These are phyloP conservation scores for Ophiocordyceps robertsii DNA, from an alignment of 2,329 filamentous ascomycete species.

Conservation along the genomic window DNA sequence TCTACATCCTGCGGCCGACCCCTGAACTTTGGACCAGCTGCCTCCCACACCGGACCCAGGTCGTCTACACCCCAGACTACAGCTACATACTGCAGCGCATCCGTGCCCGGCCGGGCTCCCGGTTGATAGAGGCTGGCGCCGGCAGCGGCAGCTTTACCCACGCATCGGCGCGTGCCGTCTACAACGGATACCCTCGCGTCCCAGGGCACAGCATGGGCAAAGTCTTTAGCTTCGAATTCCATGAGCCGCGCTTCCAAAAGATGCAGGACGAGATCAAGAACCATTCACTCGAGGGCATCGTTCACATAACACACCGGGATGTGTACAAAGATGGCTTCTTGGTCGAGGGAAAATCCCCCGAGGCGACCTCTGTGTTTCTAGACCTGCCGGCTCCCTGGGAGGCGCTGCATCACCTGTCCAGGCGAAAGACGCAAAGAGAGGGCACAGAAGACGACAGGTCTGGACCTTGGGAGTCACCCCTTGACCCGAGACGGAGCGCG, in stretches of 20 bases:
- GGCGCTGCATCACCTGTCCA: constrained; percentile 61
- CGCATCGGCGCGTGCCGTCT: constrained; percentile 62
- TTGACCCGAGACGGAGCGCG: constrained; percentile 59
- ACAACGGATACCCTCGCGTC: constrained; percentile 50
- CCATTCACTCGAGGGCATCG: constrained; percentile 51
- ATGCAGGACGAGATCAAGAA: constrained; percentile 56
- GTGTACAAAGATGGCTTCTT: constrained; percentile 66
- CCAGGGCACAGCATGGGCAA: constrained; percentile 40
- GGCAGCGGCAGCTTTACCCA: constrained; percentile 79
- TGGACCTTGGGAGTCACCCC: constrained; percentile 37
- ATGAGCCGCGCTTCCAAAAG: constrained; percentile 56
- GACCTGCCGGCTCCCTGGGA: constrained; percentile 74
- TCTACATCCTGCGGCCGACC: constrained; percentile 66
- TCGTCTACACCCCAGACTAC: constrained; percentile 79
- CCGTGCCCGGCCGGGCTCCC: constrained; percentile 57
- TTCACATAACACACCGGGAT: constrained; percentile 64
- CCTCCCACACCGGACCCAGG: constrained; percentile 69
- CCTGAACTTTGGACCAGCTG: constrained; percentile 74
- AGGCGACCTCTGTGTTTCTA: constrained; percentile 61
- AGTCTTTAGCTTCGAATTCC: constrained; percentile 75
- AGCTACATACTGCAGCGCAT: constrained; percentile 72
- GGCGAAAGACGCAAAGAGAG: constrained; percentile 22
- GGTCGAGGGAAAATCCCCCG: constrained; percentile 43
- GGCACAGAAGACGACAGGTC: constrained; percentile 9
- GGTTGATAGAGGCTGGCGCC: constrained; percentile 67